A percentile compares a stretch with the other conserved stretches of the same genome.
Conservation (phyloP, 768 basidiomycete species). For the Daedaleopsis nitida region DNA sequence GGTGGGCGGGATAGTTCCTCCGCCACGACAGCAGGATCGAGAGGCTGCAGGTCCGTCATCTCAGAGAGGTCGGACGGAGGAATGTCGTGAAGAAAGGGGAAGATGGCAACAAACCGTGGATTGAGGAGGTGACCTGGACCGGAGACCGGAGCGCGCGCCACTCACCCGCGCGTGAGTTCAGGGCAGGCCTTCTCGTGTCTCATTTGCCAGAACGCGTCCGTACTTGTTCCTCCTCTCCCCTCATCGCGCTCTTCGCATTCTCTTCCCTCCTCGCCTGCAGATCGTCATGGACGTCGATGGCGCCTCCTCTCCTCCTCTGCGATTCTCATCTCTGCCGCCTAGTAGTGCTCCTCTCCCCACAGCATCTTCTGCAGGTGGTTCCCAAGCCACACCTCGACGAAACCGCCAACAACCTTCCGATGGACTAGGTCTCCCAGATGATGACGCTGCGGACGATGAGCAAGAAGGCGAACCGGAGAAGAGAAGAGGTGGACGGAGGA, state of each 20-base stretch:
- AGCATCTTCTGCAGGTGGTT: slow-evolving; percentile 36
- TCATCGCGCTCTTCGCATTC: slow-evolving; percentile 12
- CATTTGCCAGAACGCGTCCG: slow-evolving; percentile 27
- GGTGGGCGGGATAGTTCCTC: slow-evolving; percentile 68
- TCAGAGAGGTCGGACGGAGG: background rate
- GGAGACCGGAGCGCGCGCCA: slow-evolving; percentile 5
- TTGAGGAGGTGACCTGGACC: background rate
- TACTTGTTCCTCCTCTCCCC: slow-evolving; percentile 24
- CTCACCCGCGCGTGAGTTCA: slow-evolving; percentile 33
- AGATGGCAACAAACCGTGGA: background rate
- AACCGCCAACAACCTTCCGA: slow-evolving; percentile 28
- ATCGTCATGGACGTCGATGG: slow-evolving; percentile 56
- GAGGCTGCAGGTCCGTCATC: slow-evolving; percentile 49
- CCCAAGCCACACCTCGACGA: slow-evolving; percentile 27
- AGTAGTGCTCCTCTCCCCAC: slow-evolving; percentile 48
- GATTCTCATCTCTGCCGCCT: slow-evolving; percentile 53
- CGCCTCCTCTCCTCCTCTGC: slow-evolving; percentile 53
- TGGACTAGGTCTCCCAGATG: slow-evolving; percentile 38
- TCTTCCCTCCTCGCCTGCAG: slow-evolving; percentile 1
- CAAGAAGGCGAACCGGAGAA: slow-evolving; percentile 31
- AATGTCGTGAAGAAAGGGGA: background rate
- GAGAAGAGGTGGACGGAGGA: slow-evolving; percentile 31
- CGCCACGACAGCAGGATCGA: slow-evolving; percentile 67
- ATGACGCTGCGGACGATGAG: slow-evolving; percentile 45
- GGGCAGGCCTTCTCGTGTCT: slow-evolving; percentile 49